Conservation (phyloP, 2,329 filamentous ascomycete species). For the Pseudophaeomoniella oleicola region DNA sequence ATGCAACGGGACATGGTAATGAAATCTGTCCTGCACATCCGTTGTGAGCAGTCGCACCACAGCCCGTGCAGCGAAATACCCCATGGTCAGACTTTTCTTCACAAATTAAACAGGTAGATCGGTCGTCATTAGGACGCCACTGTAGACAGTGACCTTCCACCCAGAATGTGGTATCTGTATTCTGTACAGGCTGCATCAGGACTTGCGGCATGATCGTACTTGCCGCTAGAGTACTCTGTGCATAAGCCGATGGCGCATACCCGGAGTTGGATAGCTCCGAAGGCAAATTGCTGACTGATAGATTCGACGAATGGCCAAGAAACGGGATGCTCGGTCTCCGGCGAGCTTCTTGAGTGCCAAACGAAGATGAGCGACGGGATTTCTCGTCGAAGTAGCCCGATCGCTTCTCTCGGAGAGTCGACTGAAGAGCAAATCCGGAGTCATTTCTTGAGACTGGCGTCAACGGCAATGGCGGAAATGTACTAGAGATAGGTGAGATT, state of each 20-base stretch:
- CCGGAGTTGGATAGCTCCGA: slow-evolving; percentile 24
- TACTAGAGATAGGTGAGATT: slow-evolving; percentile 61
- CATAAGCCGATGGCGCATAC: slow-evolving; percentile 35
- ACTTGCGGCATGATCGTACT: slow-evolving; percentile 34
- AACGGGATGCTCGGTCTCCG: slow-evolving; percentile 55
- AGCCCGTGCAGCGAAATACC: slow-evolving; percentile 33
- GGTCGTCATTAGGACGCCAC: slow-evolving; percentile 26
- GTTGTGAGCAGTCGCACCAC: slow-evolving; percentile 38
- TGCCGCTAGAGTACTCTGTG: slow-evolving; percentile 34
- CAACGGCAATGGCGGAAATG: slow-evolving; percentile 60
- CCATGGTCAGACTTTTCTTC: slow-evolving; percentile 45
- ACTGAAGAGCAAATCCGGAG: slow-evolving; percentile 74
- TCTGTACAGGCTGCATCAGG: slow-evolving; percentile 20
- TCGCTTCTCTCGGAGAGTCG: slow-evolving; percentile 81
- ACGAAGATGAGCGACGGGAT: slow-evolving; percentile 85
- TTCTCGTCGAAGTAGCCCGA: slow-evolving; percentile 78
- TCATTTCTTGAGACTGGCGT: slow-evolving; percentile 81
- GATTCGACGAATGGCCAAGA: slow-evolving; percentile 41
- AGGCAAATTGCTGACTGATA: slow-evolving; percentile 29
- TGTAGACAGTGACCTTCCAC: slow-evolving; percentile 34
- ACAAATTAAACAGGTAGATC: slow-evolving; percentile 30
- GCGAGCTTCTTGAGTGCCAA: slow-evolving; percentile 46
- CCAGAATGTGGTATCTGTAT: slow-evolving; percentile 27
- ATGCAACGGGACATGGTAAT: slow-evolving; percentile 52
- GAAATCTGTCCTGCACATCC: slow-evolving; percentile 46